phyloP scores from a whole-genome alignment of 208 protist species.

The Novymonas esmeraldas region DNA sequence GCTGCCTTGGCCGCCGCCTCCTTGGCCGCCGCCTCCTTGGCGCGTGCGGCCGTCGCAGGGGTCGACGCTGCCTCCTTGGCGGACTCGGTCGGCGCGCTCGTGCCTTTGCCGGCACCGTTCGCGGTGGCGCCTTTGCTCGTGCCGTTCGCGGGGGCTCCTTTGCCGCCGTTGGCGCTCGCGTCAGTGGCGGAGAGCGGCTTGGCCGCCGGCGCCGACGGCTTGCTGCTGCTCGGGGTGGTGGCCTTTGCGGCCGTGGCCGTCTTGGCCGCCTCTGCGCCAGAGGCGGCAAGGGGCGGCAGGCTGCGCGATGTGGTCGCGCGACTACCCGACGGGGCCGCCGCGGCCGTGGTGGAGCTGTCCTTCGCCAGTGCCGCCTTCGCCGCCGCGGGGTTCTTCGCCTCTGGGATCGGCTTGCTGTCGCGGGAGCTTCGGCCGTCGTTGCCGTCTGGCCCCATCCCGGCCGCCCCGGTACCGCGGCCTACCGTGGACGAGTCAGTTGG shows the following conservation, averaged over 20 bases:
- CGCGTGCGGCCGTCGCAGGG: neutral
- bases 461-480: constrained; percentile 11
- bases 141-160: too few species aligned
- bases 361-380: neutral
- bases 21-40: constrained; percentile 2
- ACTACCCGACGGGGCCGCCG: too few species aligned
- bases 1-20: neutral
- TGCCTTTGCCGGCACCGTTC: neutral
- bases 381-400: neutral
- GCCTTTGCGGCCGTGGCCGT: too few species aligned
- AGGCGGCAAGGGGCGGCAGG: too few species aligned
- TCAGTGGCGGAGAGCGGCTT: neutral
- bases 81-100: neutral
- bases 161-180: neutral
- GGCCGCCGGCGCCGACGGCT: too few species aligned
- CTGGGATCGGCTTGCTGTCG: constrained; percentile 7
- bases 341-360: too few species aligned
- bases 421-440: neutral
- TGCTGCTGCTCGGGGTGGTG: too few species aligned
- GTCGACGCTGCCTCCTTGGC: neutral
- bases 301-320: too few species aligned
- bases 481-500: neutral
- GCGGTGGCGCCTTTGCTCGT: neutral
- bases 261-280: too few species aligned
- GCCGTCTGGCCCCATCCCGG: constrained; percentile 24